phyloP scores from a whole-genome alignment of 2,329 filamentous ascomycete species.

The Ophiocordyceps camponoti-leonardi region DNA sequence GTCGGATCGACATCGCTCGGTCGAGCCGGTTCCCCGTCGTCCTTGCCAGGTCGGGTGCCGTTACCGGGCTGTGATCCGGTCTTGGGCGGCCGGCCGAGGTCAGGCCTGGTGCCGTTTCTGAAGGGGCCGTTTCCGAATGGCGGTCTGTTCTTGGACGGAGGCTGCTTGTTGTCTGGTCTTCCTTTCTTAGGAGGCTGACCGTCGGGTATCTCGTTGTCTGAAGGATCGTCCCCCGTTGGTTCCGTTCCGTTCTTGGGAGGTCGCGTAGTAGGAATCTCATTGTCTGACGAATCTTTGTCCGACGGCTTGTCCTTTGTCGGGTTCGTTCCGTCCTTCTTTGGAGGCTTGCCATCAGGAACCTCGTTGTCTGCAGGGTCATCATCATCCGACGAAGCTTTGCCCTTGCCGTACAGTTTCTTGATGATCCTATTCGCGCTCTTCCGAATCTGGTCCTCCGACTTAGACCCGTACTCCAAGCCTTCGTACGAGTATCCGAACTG shows the following conservation, averaged over 20 bases:
- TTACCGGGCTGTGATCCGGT: background rate
- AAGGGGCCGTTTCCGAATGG: background rate
- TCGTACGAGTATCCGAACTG: slow-evolving; percentile 21
- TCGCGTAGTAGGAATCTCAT: too few relatives aligned
- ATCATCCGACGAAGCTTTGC: background rate
- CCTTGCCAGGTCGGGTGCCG: background rate
- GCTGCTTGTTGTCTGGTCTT: too few relatives aligned
- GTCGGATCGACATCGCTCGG: background rate
- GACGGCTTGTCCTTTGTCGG: background rate
- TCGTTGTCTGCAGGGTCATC: background rate
- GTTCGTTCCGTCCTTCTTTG: too few relatives aligned
- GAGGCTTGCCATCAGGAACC: too few relatives aligned
- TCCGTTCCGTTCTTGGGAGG: too few relatives aligned
- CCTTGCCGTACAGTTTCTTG: background rate
- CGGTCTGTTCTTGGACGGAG: background rate
- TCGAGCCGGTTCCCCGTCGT: background rate
- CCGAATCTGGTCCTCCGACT: slow-evolving; percentile 11
- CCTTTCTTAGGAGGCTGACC: too few relatives aligned
- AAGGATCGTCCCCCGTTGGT: too few relatives aligned
- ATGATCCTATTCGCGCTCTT: background rate
- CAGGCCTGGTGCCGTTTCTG: background rate
- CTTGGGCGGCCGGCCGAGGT: background rate
- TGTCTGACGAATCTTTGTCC: background rate
- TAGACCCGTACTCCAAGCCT: slow-evolving; percentile 16
- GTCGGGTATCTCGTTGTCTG: too few relatives aligned